Evolutionary conservation across 108 stramenopile species (phyloP).

Genomic region (Fistulifera pelliculosa): DNA sequence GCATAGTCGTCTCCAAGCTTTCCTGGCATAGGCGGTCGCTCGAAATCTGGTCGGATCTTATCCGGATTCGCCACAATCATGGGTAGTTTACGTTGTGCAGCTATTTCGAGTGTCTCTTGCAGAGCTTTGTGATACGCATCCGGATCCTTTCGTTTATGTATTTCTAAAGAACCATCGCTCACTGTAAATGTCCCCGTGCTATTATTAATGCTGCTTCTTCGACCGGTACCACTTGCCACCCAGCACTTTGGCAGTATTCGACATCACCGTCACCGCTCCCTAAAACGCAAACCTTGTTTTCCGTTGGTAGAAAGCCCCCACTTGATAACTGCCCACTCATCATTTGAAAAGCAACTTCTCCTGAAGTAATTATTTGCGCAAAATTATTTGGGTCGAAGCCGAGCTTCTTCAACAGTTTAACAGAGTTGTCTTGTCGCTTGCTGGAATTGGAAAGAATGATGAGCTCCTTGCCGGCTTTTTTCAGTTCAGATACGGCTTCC

Average conservation of each 20-base stretch:
- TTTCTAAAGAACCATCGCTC: conserved; percentile 27
- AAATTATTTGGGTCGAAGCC: conserved; percentile 50
- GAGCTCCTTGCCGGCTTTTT: conserved; percentile 46
- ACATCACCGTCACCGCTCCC: conserved; percentile 88
- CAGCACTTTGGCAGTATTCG: conserved; percentile 67
- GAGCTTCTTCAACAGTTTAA: conserved; percentile 46
- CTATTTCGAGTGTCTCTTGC: conserved; percentile 33
- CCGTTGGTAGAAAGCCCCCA: not conserved
- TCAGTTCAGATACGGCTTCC: conserved; percentile 51
- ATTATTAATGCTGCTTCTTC: conserved; percentile 83
- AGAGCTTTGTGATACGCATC: conserved; percentile 44
- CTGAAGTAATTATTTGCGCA: conserved; percentile 65
- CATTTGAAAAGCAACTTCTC: conserved; percentile 60
- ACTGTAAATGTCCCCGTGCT: conserved; percentile 78
- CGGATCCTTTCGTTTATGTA: conserved; percentile 36
- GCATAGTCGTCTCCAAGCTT: conserved; percentile 77
- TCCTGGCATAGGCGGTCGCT: conserved; percentile 86
- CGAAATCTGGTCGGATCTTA: conserved; percentile 71
- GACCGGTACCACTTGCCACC: conserved; percentile 63
- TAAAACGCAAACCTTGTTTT: conserved; percentile 7
- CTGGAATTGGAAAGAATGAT: conserved; percentile 83
- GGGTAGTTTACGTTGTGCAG: conserved; percentile 58
- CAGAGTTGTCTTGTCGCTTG: conserved; percentile 51
- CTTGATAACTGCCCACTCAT: conserved; percentile 15
- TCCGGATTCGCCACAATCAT: conserved; percentile 93